Base-by-base conservation (phyloP, 495 filamentous ascomycete genomes). In the Corynascus novoguineensis region DNA sequence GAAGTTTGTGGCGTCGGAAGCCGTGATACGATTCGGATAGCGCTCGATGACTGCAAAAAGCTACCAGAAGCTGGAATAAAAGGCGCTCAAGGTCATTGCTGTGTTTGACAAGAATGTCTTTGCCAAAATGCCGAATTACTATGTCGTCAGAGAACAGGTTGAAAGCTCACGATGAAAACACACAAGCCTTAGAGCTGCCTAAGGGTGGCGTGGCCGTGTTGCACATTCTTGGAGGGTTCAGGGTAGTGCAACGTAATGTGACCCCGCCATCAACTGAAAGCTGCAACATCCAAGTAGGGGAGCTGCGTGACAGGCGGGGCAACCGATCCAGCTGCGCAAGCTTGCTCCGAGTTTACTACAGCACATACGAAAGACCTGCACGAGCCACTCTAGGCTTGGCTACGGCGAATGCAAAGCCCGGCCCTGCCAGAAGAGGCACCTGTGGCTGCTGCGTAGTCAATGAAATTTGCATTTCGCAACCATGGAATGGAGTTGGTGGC, bases 261-360 rank as follows among this genome's bases (percentile, higher is more conserved):
- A 52, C 50, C 50, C 50, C 50, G 50, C 50, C 37, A 41, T 42
- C 25, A 11, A 17, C 15, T n/a, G 14, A 15, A 7, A 17, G n/a
- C 15, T n/a, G 14, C 14, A 7, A 17, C 8, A 2, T 5, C 12
- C 37, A 7, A 8, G 37, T 15, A 8, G 15, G 15, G n/a, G 17
- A 4, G 14, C 17, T 21, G 37, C 9, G 37, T 7, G 9, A 31
- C 29, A 31, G 29, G 37, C 15, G 37, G 37, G 37, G 37, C 37
- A 17, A 17, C 37, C 17, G 35, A 38, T 15, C 17, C 35, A 41
- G 37, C 37, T 41, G 29, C 5, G 29, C 29, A n/a, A n/a, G n/a
- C n/a, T 1, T 15, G 35, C 10, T n/a, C 35, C 10, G 35, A 37
- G 34, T 2, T 37, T 15, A 37, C 3, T 37, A 10, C 3, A 37